Conservation (phyloP, 495 filamentous ascomycete species). For the Daldinia childiae region DNA sequence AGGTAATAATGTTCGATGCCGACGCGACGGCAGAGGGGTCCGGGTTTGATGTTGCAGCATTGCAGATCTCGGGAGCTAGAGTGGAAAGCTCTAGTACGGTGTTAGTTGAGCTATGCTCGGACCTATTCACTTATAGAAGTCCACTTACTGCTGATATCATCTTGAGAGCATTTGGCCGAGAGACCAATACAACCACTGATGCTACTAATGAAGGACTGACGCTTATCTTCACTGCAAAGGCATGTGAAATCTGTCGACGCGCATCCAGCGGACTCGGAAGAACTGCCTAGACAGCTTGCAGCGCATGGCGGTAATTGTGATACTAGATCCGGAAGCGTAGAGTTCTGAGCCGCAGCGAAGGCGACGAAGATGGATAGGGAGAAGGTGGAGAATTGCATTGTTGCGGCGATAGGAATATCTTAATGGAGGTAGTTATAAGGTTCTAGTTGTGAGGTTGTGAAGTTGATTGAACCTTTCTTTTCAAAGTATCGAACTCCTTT, state of each 20-base stretch:
- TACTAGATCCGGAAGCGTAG: conserved; percentile 43
- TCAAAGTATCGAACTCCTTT: neutral
- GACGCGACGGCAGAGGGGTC: conserved; percentile 43
- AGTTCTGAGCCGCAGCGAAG: conserved; percentile 44
- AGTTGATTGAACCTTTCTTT: conserved; percentile 1
- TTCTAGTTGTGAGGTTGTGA: neutral
- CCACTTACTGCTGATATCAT: conserved; percentile 41
- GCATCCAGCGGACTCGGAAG: conserved; percentile 36
- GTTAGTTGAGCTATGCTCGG: conserved; percentile 14
- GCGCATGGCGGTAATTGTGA: conserved; percentile 44
- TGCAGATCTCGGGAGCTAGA: conserved; percentile 42
- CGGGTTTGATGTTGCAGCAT: conserved; percentile 37
- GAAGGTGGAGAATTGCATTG: conserved; percentile 40
- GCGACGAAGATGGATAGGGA: conserved; percentile 41
- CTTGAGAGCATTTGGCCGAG: conserved; percentile 23
- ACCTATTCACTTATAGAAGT: neutral
- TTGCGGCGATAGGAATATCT: conserved; percentile 21
- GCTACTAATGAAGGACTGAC: conserved; percentile 23
- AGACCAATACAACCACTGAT: conserved; percentile 36
- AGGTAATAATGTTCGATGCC: conserved; percentile 42
- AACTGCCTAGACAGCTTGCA: conserved; percentile 30
- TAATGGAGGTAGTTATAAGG: neutral
- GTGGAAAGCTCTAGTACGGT: conserved; percentile 25
- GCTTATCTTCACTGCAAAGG: conserved; percentile 34
- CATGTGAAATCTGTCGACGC: conserved; percentile 42